Conservation (phyloP, 73 alveolate genomes). For the Tetrahymena elliotti region DNA sequence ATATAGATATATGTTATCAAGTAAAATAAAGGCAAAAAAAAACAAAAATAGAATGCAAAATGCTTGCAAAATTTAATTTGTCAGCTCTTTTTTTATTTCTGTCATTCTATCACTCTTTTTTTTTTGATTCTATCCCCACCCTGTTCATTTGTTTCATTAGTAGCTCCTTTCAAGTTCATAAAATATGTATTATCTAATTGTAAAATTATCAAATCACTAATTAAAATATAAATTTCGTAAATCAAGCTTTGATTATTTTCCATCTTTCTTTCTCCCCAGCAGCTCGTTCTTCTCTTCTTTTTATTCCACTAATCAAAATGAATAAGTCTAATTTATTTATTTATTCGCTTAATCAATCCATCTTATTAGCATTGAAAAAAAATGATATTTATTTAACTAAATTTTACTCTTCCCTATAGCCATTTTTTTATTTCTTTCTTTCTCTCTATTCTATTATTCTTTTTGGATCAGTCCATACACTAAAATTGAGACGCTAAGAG, state of each 20-base stretch:
- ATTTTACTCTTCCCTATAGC: not conserved
- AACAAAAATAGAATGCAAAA: not conserved
- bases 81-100: not conserved
- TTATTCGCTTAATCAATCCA: not conserved
- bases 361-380: not conserved
- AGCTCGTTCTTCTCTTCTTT: too few relatives aligned
- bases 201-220: not conserved
- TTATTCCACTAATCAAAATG: not conserved
- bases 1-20: not conserved
- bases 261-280: not conserved
- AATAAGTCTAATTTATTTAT: not conserved
- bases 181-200: not conserved
- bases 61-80: not conserved
- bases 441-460: not conserved
- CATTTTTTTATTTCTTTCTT: not conserved
- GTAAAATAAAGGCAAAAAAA: not conserved
- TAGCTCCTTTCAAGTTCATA: not conserved
- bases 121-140: not conserved
- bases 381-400: not conserved
- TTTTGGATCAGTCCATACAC: not conserved
- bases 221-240: not conserved
- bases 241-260: not conserved
- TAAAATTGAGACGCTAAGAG: not conserved
- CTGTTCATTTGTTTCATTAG: not conserved
- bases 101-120: not conserved